These are phyloP conservation scores for Leishmania lainsoni DNA, from an alignment of 208 protist species.

Conservation along the genomic window DNA sequence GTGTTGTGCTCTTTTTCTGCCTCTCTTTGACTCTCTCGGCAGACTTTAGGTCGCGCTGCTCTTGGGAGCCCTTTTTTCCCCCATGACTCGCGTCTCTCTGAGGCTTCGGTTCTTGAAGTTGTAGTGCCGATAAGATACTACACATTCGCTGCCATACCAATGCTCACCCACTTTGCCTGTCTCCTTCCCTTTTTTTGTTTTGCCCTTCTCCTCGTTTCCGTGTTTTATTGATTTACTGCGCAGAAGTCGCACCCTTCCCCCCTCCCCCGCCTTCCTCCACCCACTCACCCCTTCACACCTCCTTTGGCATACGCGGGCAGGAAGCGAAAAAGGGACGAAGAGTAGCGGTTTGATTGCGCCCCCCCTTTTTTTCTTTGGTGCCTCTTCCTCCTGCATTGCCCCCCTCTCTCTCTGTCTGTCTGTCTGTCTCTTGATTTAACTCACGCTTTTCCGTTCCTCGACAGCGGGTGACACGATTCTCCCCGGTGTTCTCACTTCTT, in stretches of 20 bases:
- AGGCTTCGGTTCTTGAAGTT: background rate
- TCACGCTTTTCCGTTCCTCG: background rate
- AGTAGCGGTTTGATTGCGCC: background rate
- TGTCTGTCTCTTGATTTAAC: background rate
- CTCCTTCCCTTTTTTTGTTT: constrained; percentile 10
- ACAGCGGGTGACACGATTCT: background rate
- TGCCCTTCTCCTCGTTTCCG: constrained; percentile 17
- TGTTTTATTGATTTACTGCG: constrained; percentile 10
- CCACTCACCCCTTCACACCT: background rate
- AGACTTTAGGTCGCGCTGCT: background rate
- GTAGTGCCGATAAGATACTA: background rate
- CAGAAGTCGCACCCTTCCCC: background rate
- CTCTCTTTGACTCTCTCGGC: background rate
- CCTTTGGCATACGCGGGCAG: background rate
- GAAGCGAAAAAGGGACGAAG: background rate
- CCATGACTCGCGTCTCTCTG: background rate
- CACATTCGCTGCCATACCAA: background rate
- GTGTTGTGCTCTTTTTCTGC: background rate
- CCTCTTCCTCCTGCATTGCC: background rate
- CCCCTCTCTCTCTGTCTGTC: no score
- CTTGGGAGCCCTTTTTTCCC: background rate
- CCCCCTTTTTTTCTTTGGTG: background rate
- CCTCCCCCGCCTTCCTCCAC: background rate
- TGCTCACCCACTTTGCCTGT: constrained; percentile 1
- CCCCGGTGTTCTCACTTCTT: background rate